Evolutionary conservation across 2,329 filamentous ascomycete species (phyloP), one percentile per base, ranked within the genome.

Genomic region (Tolypocladium tundrense): DNA sequence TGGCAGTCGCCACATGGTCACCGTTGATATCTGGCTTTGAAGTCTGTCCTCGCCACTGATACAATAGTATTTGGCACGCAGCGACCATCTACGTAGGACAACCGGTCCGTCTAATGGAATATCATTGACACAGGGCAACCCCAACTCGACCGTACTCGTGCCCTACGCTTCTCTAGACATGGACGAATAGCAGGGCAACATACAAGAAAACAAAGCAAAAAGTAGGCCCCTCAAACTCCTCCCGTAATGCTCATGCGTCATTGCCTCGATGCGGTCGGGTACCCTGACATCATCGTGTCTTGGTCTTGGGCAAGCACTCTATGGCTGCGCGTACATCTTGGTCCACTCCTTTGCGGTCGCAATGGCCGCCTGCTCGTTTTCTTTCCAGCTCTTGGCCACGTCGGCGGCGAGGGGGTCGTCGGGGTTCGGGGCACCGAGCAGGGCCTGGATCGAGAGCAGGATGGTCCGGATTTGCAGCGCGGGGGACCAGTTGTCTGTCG

Each of bases 331-430:
- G 70, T 94, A 90, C 66, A 88, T 87, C 71, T 82, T 81, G 14
- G 94, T 97, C 93, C 94, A 97, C 68, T 96, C 91, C 69, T 83
- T 88, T 19, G 93, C 93, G 9, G 91, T 97, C 63, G 88, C 86
- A 67, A 99, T 97, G 31, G 94, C 94, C 53, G 90, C 90, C 63
- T 86, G 86, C 75, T 97, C 90, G 69, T 99, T 87, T 69, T 97
- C 91, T 78, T 97, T 97, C 94, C 94, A 99, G 70, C 88, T 87
- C 79, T 97, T 95, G 41, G 94, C 94, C 48, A 99, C 94, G 64
- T 99, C 93, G 70, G 96, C 95, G 54, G 94, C 95, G 48, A 99
- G 84, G n/a, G 94, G 95, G 70, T 99, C 94, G 69, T 99, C 94
- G 37, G 95, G 94, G 75, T 99, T 99, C 16, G 94, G 94, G 7